Conservation (phyloP, 208 protist genomes). For the Naegleria gruberi region DNA sequence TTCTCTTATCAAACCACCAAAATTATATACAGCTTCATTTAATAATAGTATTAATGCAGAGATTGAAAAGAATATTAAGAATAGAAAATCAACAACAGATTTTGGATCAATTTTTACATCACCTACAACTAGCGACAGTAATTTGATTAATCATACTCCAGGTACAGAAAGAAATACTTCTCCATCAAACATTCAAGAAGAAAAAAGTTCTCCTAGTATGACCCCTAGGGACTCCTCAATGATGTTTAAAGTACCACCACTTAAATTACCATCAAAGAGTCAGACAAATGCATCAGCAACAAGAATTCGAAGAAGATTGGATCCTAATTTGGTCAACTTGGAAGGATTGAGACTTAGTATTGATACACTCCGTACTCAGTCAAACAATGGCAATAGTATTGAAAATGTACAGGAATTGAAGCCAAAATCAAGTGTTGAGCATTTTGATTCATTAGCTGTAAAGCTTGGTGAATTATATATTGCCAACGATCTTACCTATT, state of each 20-base stretch:
- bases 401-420: neutral
- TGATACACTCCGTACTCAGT: neutral
- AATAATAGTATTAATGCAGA: neutral
- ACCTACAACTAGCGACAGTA: neutral
- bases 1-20: neutral
- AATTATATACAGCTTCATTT: neutral
- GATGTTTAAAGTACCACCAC: neutral
- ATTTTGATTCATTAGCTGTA: neutral
- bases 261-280: neutral
- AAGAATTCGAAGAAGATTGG: neutral
- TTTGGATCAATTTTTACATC: neutral
- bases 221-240: neutral
- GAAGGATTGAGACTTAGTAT: conserved; percentile 7
- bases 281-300: neutral
- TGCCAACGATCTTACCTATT: neutral
- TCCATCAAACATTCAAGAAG: no score
- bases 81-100: neutral
- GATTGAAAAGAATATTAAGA: neutral
- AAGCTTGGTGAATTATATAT: conserved; percentile 15
- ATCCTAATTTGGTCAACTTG: neutral
- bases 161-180: neutral
- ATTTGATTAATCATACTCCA: neutral
- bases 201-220: neutral
- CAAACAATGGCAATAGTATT: neutral
- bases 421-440: neutral